These are phyloP conservation scores for Hibiscus trionum DNA, from an alignment of 345 rosid species.

Conservation along the genomic window DNA sequence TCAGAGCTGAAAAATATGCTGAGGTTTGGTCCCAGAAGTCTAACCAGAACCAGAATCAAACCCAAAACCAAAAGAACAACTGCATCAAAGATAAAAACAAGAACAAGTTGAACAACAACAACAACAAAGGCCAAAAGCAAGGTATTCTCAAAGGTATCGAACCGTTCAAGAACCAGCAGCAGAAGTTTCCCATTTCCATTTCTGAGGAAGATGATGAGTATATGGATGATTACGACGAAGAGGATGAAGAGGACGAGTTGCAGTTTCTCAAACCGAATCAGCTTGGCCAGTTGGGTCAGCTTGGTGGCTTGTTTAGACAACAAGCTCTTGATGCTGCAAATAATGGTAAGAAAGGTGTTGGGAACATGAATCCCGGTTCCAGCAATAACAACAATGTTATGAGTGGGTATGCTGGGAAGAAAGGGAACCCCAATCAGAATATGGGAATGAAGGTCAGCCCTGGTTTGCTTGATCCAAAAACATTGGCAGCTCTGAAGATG, in stretches of 20 bases:
- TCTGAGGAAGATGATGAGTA: constrained; percentile 41
- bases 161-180: constrained; percentile 42
- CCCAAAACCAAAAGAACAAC: constrained; percentile 31
- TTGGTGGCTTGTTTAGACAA: constrained; percentile 27
- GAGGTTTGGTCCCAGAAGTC: constrained; percentile 62
- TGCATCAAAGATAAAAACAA: constrained; percentile 29
- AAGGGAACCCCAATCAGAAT: constrained; percentile 49
- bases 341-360: constrained; percentile 41
- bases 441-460: constrained; percentile 25
- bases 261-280: constrained; percentile 25
- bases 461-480: constrained; percentile 38
- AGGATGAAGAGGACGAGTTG: constrained; percentile 32
- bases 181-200: constrained; percentile 22
- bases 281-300: constrained; percentile 14
- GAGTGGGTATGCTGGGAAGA: constrained; percentile 38
- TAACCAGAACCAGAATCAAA: constrained; percentile 33
- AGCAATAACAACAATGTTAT: constrained; percentile 20
- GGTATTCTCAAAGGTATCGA: constrained; percentile 36
- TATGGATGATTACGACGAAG: constrained; percentile 33
- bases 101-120: constrained; percentile 16
- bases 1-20: constrained; percentile 66
- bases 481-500: constrained; percentile 47
- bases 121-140: constrained; percentile 45
- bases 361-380: constrained; percentile 15
- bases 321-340: constrained; percentile 26